A percentile compares a stretch with the other conserved stretches of the same genome.
Evolutionary conservation across 192 early-diverging fungal species (phyloP).

Genomic region (Backusella tuberculispora): DNA sequence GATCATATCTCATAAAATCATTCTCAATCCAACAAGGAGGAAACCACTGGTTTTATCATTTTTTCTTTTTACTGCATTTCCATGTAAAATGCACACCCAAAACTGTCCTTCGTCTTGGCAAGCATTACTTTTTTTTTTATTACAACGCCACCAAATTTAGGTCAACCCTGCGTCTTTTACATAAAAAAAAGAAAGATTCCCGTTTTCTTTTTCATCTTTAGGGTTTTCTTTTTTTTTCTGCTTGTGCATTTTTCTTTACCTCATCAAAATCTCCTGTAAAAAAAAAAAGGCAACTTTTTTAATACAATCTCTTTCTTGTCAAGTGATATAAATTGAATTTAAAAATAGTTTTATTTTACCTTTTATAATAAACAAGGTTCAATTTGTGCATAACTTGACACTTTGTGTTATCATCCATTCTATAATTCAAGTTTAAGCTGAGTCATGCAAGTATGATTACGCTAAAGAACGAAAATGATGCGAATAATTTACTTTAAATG

Average conservation of each 20-base stretch:
- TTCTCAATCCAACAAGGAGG: background rate
- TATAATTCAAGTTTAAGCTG: background rate
- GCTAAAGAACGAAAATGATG: conserved; percentile 15
- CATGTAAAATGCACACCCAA: conserved; percentile 6
- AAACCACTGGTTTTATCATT: background rate
- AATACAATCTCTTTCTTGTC: background rate
- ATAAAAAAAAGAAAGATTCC: conserved; percentile 10
- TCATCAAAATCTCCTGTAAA: conserved; percentile 8
- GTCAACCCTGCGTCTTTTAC: background rate
- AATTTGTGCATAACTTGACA: conserved; percentile 9
- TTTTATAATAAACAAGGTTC: background rate
- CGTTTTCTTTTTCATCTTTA: background rate
- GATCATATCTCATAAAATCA: conserved; percentile 9
- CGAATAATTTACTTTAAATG: background rate
- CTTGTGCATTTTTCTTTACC: background rate
- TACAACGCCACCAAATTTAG: conserved; percentile 10
- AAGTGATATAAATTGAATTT: conserved; percentile 4
- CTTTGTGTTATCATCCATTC: background rate
- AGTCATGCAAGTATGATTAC: conserved; percentile 4
- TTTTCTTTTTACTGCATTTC: background rate
- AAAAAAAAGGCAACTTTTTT: background rate
- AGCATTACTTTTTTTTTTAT: conserved; percentile 5
- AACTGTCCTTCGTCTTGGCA: conserved; percentile 13
- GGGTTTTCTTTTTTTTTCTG: background rate
- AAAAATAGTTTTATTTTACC: background rate